These are phyloP conservation scores for Fusarium oligoseptatum DNA, from an alignment of 2,329 filamentous ascomycete species.

Conservation along the genomic window DNA sequence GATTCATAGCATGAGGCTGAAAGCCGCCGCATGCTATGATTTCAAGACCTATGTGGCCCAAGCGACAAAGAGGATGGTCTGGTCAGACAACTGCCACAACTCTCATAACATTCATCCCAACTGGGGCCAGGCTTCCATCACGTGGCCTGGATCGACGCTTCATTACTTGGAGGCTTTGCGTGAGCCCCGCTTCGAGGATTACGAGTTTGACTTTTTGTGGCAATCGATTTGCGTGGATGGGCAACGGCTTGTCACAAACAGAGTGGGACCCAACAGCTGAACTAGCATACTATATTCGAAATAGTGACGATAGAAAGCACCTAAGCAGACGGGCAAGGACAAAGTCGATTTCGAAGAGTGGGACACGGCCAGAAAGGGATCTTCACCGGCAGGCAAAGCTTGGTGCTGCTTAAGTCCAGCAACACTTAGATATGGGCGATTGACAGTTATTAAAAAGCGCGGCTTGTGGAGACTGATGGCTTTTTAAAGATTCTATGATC, in stretches of 20 bases:
- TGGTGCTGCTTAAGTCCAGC: neutral
- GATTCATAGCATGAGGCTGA: conserved; percentile 18
- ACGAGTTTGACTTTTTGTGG: conserved; percentile 19
- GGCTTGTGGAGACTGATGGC: too few relatives aligned
- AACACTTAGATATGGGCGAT: neutral
- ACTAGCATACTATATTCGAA: conserved; percentile 30
- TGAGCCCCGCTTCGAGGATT: conserved; percentile 24
- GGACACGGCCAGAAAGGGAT: conserved; percentile 5
- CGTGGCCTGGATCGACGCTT: conserved; percentile 25
- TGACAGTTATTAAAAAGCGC: neutral
- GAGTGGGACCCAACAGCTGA: conserved; percentile 34
- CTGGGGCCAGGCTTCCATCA: conserved; percentile 32
- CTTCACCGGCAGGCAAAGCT: conserved; percentile 24
- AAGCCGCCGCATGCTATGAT: conserved; percentile 18
- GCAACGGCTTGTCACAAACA: conserved; percentile 19
- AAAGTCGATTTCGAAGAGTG: conserved; percentile 19
- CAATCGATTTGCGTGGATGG: conserved; percentile 21
- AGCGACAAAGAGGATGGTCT: conserved; percentile 29
- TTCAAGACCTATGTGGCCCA: conserved; percentile 28
- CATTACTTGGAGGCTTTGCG: conserved; percentile 29
- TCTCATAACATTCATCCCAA: conserved; percentile 27
- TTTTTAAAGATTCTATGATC: too few relatives aligned
- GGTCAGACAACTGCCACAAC: conserved; percentile 28
- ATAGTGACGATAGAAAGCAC: conserved; percentile 22
- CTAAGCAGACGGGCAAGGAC: conserved; percentile 7